These are phyloP conservation scores for Phaffia australis DNA, from an alignment of 768 basidiomycete genomes.

Conservation along the genomic window DNA sequence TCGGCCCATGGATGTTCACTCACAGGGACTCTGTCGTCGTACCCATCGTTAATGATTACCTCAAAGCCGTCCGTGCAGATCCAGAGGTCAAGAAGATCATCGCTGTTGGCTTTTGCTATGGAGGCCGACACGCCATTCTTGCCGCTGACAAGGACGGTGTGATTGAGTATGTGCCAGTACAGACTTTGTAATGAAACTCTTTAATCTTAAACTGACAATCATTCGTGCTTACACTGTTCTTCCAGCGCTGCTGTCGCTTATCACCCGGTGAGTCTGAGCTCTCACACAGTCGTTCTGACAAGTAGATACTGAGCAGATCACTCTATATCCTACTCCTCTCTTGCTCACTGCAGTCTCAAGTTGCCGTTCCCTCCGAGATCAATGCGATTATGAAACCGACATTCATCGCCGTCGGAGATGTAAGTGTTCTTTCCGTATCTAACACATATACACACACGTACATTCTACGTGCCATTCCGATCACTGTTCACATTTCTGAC, in stretches of 20 bases:
- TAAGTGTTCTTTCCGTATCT: neutral
- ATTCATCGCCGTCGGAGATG: constrained; percentile 32
- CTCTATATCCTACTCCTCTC: too few species aligned
- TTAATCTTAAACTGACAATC: neutral
- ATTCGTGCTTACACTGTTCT: constrained; percentile 12
- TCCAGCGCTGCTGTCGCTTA: constrained; percentile 32
- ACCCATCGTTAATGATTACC: constrained; percentile 36
- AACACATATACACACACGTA: too few species aligned
- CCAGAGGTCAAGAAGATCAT: constrained; percentile 34
- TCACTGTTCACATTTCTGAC: constrained; percentile 26
- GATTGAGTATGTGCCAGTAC: constrained; percentile 22
- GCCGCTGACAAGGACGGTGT: constrained; percentile 28
- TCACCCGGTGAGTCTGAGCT: constrained; percentile 35
- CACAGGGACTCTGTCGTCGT: constrained; percentile 36
- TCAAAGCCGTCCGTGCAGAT: constrained; percentile 35
- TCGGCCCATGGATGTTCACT: constrained; percentile 37
- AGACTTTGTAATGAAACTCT: neutral
- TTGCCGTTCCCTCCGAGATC: constrained; percentile 32
- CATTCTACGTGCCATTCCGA: constrained; percentile 10
- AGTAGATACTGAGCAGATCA: too few species aligned
- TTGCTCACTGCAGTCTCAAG: neutral
- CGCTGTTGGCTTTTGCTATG: constrained; percentile 40
- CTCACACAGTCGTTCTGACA: neutral
- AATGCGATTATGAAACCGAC: constrained; percentile 32
- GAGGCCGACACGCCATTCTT: constrained; percentile 32